Evolutionary conservation across 225 moss, liverwort and hornwort species (phyloP).

Genomic region (Pseudoscleropodium purum): DNA sequence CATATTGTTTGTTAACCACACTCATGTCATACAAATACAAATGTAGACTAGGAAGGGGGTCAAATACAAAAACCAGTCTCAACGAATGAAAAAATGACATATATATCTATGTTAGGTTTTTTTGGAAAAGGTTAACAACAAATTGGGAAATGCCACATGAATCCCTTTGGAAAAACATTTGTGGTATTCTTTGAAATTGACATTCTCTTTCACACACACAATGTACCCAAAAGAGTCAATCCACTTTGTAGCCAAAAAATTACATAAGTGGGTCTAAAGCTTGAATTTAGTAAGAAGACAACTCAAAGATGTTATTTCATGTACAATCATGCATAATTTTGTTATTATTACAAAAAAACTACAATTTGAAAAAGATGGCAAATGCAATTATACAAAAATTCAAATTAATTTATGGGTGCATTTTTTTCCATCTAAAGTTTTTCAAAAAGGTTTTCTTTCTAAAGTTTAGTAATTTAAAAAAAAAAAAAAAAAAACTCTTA

Average conservation of each 20-base stretch:
- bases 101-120: too few species aligned
- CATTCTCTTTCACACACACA: too few species aligned
- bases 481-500: not conserved
- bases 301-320: not conserved
- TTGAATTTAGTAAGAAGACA: not conserved
- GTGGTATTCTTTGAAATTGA: too few species aligned
- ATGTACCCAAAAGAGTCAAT: not conserved
- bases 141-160: too few species aligned
- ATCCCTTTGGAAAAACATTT: too few species aligned
- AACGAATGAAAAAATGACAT: too few species aligned
- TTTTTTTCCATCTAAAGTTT: not conserved
- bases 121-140: too few species aligned
- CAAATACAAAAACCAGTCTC: too few species aligned
- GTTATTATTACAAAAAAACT: not conserved
- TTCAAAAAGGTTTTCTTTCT: rapidly evolving
- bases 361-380: not conserved
- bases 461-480: not conserved
- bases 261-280: not conserved
- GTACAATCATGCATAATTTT: not conserved
- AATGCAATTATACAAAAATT: not conserved
- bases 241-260: not conserved
- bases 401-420: rapidly evolving
- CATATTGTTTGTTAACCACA: too few species aligned
- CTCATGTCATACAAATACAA: too few species aligned
- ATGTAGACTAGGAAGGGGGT: too few species aligned